Conservation (phyloP, 1,284 basidiomycete genomes). For the Sporisorium sorghi region DNA sequence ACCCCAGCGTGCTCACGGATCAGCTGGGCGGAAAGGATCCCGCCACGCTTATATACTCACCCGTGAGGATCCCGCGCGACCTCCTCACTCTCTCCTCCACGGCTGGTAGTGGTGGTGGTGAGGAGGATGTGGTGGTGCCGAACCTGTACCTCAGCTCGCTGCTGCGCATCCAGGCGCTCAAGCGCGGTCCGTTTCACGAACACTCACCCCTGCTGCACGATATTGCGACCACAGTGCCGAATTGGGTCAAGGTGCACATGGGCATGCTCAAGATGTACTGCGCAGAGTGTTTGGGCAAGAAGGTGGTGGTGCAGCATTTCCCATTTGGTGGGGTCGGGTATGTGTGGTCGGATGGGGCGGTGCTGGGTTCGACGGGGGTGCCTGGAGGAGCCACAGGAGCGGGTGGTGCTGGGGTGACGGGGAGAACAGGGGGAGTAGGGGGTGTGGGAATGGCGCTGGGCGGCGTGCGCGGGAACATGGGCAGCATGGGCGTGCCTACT, state of each 20-base stretch:
- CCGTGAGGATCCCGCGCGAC: conserved; percentile 1
- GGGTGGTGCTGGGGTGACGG: too few relatives aligned
- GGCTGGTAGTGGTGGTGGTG: too few relatives aligned
- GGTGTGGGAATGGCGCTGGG: conserved; percentile 28
- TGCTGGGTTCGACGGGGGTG: too few relatives aligned
- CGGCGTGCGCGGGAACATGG: conserved; percentile 28
- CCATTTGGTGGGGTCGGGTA: conserved; percentile 76
- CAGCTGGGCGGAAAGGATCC: conserved; percentile 8
- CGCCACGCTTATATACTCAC: conserved; percentile 12
- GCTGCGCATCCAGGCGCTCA: conserved; percentile 72
- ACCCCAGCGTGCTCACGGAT: conserved; percentile 11
- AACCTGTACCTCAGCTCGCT: conserved; percentile 74
- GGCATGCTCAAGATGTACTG: conserved; percentile 97
- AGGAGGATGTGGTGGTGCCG: conserved; percentile 16
- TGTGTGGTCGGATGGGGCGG: conserved; percentile 23
- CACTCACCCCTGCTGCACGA: conserved; percentile 81
- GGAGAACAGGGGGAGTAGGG: too few relatives aligned
- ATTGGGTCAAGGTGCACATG: conserved; percentile 87
- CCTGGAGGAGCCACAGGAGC: too few relatives aligned
- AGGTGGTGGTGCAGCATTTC: conserved; percentile 96
- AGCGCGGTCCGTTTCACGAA: conserved; percentile 60
- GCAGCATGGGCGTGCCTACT: conserved; percentile 45
- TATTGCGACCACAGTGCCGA: conserved; percentile 84
- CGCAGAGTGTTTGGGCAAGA: conserved; percentile 92
- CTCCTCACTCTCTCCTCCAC: conserved; percentile 5